phyloP scores from a whole-genome alignment of 805 yeast genomes.

The Candida stauntonica region DNA sequence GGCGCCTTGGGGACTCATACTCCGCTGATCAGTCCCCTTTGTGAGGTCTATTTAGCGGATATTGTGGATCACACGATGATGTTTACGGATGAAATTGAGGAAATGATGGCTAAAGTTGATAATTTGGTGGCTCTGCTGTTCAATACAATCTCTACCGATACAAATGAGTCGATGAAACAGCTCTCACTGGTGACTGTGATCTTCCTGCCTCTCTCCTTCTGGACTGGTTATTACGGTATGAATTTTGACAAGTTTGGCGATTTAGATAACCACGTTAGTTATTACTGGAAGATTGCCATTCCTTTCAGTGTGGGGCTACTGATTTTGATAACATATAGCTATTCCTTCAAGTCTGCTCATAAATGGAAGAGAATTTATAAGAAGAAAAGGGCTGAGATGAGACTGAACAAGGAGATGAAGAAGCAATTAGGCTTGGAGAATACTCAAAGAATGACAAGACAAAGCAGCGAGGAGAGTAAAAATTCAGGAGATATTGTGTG shows the following conservation, averaged over 20 bases:
- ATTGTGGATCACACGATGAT: conserved; percentile 51
- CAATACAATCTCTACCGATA: conserved; percentile 53
- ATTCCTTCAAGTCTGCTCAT: conserved; percentile 11
- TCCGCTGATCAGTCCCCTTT: conserved; percentile 43
- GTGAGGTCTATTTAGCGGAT: conserved; percentile 48
- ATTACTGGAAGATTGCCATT: conserved; percentile 27
- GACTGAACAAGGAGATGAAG: conserved; percentile 11
- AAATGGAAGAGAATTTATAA: conserved; percentile 9
- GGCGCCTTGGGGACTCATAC: conserved; percentile 41
- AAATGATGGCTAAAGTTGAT: conserved; percentile 48
- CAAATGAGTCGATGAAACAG: conserved; percentile 50
- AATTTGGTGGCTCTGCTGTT: conserved; percentile 48
- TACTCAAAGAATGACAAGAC: no score
- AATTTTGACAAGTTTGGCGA: conserved; percentile 37
- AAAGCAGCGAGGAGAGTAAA: no score
- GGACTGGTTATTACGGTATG: conserved; percentile 58
- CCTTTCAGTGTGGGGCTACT: conserved; percentile 37
- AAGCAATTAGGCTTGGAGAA: not conserved
- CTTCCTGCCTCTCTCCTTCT: conserved; percentile 53
- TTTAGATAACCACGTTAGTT: conserved; percentile 28
- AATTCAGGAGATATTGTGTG: no score
- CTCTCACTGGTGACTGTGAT: conserved; percentile 54
- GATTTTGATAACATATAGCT: conserved; percentile 33
- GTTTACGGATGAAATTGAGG: conserved; percentile 49
- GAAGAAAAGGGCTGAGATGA: conserved; percentile 9